phyloP scores from a whole-genome alignment of 2,329 filamentous ascomycete species.

The Ampelomyces quisqualis region DNA sequence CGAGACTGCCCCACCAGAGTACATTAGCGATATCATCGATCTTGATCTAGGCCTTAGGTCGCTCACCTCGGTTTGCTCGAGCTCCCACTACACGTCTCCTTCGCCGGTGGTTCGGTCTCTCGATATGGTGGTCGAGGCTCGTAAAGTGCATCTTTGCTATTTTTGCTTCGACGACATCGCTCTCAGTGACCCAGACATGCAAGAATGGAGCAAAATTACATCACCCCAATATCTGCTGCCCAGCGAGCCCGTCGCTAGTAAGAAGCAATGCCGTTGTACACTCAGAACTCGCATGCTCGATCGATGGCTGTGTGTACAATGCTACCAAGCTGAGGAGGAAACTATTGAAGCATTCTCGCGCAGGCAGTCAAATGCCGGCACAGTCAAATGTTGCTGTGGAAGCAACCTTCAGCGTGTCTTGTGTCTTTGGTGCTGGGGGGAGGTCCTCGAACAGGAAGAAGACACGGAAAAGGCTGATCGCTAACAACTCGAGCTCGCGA shows the following conservation, averaged over 20 bases:
- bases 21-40: conserved; percentile 28
- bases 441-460: neutral
- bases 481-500: too few relatives aligned
- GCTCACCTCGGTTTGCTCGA: conserved; percentile 15
- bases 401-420: neutral
- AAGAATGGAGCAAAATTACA: neutral
- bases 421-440: conserved; percentile 15
- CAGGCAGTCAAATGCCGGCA: neutral
- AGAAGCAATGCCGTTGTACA: conserved; percentile 17
- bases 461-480: too few relatives aligned
- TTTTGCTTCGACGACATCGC: neutral
- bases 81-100: conserved; percentile 25
- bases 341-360: neutral
- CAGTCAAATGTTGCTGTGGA: neutral
- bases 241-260: too few relatives aligned
- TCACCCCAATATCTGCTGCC: too few relatives aligned
- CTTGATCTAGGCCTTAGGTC: conserved; percentile 25
- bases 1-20: conserved; percentile 22
- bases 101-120: conserved; percentile 31
- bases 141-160: conserved; percentile 11
- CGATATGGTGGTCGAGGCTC: conserved; percentile 24
- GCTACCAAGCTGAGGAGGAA: conserved; percentile 17
- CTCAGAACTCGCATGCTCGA: conserved; percentile 20
- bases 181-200: neutral
- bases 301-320: conserved; percentile 26